Base-by-base conservation (phyloP, 2,329 filamentous ascomycete genomes). In the Thelonectria rubi region DNA sequence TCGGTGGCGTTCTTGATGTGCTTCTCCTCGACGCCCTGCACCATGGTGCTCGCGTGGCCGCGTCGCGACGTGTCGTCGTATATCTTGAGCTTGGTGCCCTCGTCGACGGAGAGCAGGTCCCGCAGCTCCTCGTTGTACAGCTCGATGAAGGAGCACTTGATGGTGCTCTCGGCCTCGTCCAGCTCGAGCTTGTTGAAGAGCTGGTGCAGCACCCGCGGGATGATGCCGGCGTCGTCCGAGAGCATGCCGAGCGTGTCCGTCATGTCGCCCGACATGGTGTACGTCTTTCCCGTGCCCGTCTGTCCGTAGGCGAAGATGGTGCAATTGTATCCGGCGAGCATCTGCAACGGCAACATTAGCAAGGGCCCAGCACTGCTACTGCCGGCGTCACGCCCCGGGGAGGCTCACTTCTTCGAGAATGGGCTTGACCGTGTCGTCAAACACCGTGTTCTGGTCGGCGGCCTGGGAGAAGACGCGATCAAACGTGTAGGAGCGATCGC, bases 211-310 rank as follows among this genome's bases (percentile, higher is more conserved):
- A 94, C 93, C 50, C 96, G 90, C 21, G 96, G 96, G 64, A 99
- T 95, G 69, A 99, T 98, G 70, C 95, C 95, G 26, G 96, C 95
- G 40, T 89, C 90, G 74, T 98, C 95, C 1, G 94, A 94, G 14
- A 97, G 83, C 62, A 97, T 88, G 2, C 94, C 93, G 39, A 93
- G 79, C 0, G 88, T 92, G 70, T 97, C 92, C 14, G 86, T 92
- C 88, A 99, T 97, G 76, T 99, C 94, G 57, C 95, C 95, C 1
- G 94, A 97, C 95, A 99, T 99, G 21, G 95, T 99, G 78, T 99
- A 99, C 14, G 95, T 99, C 78, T 99, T 99, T 70, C 95, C 95
- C 0, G 95, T 99, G 46, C 95, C 95, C 0, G 95, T 99, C 77
- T 99, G 95, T 24, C 95, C 95, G 76, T 99, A 99, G 34, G 95